Evolutionary conservation across 108 stramenopile species (phyloP).

Genomic region (Parmales sp.): DNA sequence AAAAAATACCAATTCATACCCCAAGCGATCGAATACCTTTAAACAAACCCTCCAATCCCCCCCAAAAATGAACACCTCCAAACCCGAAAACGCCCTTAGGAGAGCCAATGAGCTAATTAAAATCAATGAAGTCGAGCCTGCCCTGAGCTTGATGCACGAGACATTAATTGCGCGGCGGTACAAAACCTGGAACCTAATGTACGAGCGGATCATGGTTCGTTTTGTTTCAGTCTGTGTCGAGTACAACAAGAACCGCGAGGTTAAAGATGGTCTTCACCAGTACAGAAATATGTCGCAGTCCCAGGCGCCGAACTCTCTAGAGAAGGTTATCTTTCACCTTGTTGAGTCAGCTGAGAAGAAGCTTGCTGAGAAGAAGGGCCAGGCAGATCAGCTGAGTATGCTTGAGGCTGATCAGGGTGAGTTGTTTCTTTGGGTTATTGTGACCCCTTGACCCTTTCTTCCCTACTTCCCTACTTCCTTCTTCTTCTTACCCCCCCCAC

Average conservation of each 20-base stretch:
- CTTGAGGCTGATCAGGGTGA: too few relatives aligned
- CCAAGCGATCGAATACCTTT: too few relatives aligned
- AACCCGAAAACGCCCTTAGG: constrained; percentile 52
- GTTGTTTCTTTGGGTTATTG: too few relatives aligned
- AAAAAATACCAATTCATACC: too few relatives aligned
- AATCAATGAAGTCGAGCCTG: constrained; percentile 54
- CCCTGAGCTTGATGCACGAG: constrained; percentile 61
- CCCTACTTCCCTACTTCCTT: too few relatives aligned
- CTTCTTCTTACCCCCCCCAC: too few relatives aligned
- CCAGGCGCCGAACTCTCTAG: constrained; percentile 84
- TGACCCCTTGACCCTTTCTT: too few relatives aligned
- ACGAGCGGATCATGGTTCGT: constrained; percentile 84
- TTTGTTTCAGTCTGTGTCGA: constrained; percentile 88
- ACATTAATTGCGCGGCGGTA: constrained; percentile 62
- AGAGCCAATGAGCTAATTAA: constrained; percentile 52
- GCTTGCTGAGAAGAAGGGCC: constrained; percentile 61
- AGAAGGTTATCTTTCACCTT: constrained; percentile 83
- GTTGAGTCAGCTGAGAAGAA: constrained; percentile 63
- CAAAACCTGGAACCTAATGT: constrained; percentile 86
- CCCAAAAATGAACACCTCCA: constrained; percentile 9
- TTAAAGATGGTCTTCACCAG: constrained; percentile 97
- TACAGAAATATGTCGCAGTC: constrained; percentile 86
- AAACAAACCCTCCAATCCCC: too few relatives aligned
- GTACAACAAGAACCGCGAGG: constrained; percentile 65
- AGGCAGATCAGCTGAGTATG: constrained; percentile 46